Evolutionary conservation across 2,329 filamentous ascomycete species (phyloP).

Genomic region (Mariannaea elegans): DNA sequence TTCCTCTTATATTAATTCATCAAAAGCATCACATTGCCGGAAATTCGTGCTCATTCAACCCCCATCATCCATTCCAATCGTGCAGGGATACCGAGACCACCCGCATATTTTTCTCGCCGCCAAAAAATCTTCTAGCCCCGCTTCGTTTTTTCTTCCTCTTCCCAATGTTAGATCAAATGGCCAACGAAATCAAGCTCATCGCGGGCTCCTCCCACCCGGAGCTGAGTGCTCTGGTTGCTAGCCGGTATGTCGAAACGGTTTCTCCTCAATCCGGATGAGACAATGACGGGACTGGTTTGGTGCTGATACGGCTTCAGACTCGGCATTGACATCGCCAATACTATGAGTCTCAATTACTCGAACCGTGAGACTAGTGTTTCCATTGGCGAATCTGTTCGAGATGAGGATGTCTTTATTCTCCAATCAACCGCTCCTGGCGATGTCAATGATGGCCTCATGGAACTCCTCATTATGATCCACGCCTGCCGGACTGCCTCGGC

Average conservation of each 20-base stretch:
- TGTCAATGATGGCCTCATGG: conserved; percentile 98
- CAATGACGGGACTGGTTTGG: conserved; percentile 11
- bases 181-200: conserved; percentile 63
- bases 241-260: conserved; percentile 47
- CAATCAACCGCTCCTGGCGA: conserved; percentile 95
- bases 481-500: conserved; percentile 78
- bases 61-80: background rate
- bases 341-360: conserved; percentile 83
- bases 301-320: conserved; percentile 60
- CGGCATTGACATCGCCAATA: conserved; percentile 80
- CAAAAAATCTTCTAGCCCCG: conserved; percentile 41
- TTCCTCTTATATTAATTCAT: background rate
- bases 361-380: conserved; percentile 91
- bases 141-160: conserved; percentile 32
- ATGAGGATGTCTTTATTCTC: conserved; percentile 98
- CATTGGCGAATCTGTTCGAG: conserved; percentile 93
- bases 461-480: conserved; percentile 97
- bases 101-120: conserved; percentile 34
- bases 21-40: background rate
- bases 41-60: background rate
- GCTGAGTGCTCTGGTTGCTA: conserved; percentile 56
- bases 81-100: background rate
- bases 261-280: conserved; percentile 6
- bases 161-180: conserved; percentile 56
- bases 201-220: conserved; percentile 59